Base-by-base conservation (phyloP, 1,284 basidiomycete genomes). In the Inonotus hispidus region DNA sequence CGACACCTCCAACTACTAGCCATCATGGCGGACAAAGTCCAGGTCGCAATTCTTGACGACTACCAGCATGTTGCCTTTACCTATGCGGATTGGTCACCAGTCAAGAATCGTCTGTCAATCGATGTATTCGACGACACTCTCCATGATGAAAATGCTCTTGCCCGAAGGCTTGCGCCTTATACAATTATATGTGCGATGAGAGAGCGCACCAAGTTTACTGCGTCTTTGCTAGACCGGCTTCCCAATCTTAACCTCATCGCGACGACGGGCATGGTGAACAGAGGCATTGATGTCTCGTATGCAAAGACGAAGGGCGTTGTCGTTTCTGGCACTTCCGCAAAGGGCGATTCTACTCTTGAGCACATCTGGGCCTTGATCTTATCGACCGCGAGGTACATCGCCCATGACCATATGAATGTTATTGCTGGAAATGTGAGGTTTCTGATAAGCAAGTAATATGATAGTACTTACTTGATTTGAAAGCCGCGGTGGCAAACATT, bases 331-430 rank as follows among this genome's bases (percentile, higher is more conserved):
- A 87, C 85, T 0, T 73, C 71, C 0, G 68, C 71, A 1, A 74
- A 70, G 10, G 78, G 79, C 10, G 43, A 38, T 21, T 74, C 79
- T 2, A 84, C 83, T 0, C 63, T 81, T 50, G 83, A 85, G 66
- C 83, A 84, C 63, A 86, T 85, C 29, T 88, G 84, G 83, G 80
- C 83, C n/a, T 72, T 88, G 49, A 77, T 85, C 35, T 71, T 90
- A 13, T 79, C 80, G 1, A 79, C 83, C 3, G 77, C 78, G 37
- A 76, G 86, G 56, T 71, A 79, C 58, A 72, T 88, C 25, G 72
- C 74, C 8, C 68, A 75, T 0, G 83, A 88, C 64, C 76, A 88
- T 62, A 73, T 72, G 16, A 80, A 81, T 66, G 46, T 58, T 37
- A 46, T 58, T 21, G 23, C 37, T 3, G 37, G 37, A 3, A 58